phyloP scores from a whole-genome alignment of 208 protist genomes.

The Acanthamoeba culbertsoni region DNA sequence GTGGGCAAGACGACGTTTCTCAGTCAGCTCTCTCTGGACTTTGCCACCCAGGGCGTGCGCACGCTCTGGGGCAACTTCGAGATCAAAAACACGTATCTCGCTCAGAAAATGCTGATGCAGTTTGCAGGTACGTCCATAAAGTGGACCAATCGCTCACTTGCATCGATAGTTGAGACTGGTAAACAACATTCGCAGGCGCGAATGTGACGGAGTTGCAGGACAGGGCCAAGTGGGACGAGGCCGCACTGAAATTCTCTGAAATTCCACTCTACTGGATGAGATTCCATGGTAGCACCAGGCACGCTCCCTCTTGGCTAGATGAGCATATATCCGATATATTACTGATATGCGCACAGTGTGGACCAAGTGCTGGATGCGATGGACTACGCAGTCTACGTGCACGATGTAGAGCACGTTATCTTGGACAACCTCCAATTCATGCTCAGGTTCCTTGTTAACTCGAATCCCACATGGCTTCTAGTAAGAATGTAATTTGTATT shows the following conservation, averaged over 20 bases:
- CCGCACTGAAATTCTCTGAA: constrained; percentile 63
- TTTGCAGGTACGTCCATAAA: constrained; percentile 15
- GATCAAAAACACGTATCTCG: constrained; percentile 75
- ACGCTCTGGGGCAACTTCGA: constrained; percentile 86
- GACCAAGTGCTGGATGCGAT: constrained; percentile 82
- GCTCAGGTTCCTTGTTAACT: constrained; percentile 52
- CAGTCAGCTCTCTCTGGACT: constrained; percentile 80
- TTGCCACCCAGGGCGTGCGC: constrained; percentile 72
- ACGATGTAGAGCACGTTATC: constrained; percentile 83
- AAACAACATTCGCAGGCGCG: neutral
- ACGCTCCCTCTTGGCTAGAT: too few relatives aligned
- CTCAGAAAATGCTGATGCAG: constrained; percentile 80
- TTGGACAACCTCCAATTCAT: constrained; percentile 86
- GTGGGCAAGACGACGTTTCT: constrained; percentile 77
- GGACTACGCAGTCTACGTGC: constrained; percentile 82
- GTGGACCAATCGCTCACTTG: neutral
- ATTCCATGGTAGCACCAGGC: constrained; percentile 81
- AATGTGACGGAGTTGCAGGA: neutral
- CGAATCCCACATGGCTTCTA: too few relatives aligned
- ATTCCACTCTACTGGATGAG: constrained; percentile 81
- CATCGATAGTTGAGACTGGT: neutral
- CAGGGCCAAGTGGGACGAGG: constrained; percentile 64
- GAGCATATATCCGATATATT: too few relatives aligned
- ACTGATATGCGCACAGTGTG: too few relatives aligned
- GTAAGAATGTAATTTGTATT: neutral